phyloP scores from a whole-genome alignment of 2,329 filamentous ascomycete genomes.

The Neoascochyta sp. region DNA sequence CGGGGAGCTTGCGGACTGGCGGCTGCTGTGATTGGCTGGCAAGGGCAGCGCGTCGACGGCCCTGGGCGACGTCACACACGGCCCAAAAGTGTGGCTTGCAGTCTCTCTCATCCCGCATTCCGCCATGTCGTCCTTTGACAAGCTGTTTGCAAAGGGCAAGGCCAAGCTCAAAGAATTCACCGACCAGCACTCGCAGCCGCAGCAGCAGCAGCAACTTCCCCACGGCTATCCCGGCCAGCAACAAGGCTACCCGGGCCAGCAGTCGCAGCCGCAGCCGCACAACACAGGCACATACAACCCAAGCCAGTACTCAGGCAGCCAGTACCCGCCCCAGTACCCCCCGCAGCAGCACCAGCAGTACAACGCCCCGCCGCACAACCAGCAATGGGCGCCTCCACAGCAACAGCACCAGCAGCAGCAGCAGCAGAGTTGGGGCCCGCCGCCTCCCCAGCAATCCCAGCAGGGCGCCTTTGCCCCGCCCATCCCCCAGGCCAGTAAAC shows the following conservation, averaged over 20 bases:
- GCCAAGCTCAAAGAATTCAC: slow-evolving; percentile 36
- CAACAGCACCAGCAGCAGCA: slow-evolving; percentile 17
- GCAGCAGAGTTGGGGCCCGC: slow-evolving; percentile 20
- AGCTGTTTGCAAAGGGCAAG: slow-evolving; percentile 37
- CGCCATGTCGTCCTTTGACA: slow-evolving; percentile 33
- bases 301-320: slow-evolving; percentile 17
- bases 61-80: too few relatives aligned
- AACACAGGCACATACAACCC: slow-evolving; percentile 10
- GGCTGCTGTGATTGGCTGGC: too few relatives aligned
- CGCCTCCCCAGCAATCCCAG: slow-evolving; percentile 24
- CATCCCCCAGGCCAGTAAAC: slow-evolving; percentile 31
- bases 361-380: slow-evolving; percentile 14
- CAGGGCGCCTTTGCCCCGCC: slow-evolving; percentile 27
- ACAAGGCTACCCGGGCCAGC: slow-evolving; percentile 17
- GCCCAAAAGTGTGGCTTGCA: too few relatives aligned
- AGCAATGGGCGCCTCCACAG: slow-evolving; percentile 18
- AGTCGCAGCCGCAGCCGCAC: slow-evolving; percentile 11
- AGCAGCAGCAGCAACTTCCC: slow-evolving; percentile 17
- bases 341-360: slow-evolving; percentile 19
- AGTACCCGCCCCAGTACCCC: slow-evolving; percentile 19
- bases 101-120: too few relatives aligned
- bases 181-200: slow-evolving; percentile 15
- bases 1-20: too few relatives aligned
- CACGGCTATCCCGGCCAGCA: slow-evolving; percentile 19
- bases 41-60: too few relatives aligned